These are phyloP conservation scores for Moesziomyces sp. DNA, from an alignment of 1,284 basidiomycete species.

Conservation along the genomic window DNA sequence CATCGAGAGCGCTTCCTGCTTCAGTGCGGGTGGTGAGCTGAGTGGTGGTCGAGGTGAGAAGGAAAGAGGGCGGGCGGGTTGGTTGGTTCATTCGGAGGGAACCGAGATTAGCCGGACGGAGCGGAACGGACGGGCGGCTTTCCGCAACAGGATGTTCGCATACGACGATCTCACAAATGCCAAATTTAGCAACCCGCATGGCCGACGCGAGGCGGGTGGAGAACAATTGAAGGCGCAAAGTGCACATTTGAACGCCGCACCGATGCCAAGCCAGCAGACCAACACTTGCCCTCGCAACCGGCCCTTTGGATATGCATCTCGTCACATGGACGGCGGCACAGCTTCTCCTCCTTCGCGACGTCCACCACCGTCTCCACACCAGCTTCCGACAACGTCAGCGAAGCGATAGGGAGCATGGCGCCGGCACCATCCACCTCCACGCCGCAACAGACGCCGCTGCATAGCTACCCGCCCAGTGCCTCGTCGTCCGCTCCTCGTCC, in stretches of 20 bases:
- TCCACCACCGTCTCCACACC: no score
- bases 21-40: background rate
- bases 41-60: background rate
- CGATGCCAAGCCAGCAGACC: background rate
- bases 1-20: conserved; percentile 4
- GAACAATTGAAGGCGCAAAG: background rate
- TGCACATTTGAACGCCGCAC: background rate
- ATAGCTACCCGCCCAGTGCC: background rate
- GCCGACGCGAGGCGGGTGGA: background rate
- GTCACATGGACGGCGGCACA: no score
- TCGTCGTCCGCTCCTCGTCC: background rate
- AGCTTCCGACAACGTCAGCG: no score
- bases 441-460: background rate
- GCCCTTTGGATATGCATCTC: background rate
- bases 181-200: background rate
- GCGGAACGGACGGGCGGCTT: background rate
- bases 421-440: background rate
- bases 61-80: no score
- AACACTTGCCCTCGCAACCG: background rate
- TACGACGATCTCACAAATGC: background rate
- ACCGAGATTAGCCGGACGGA: background rate
- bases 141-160: no score
- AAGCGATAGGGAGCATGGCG: background rate
- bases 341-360: background rate
- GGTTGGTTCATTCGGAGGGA: background rate